A percentile compares a stretch with the other conserved stretches of the same genome.
These are phyloP conservation scores for Trichoderma asperelloides DNA, from an alignment of 495 filamentous ascomycete genomes.

Conservation along the genomic window DNA sequence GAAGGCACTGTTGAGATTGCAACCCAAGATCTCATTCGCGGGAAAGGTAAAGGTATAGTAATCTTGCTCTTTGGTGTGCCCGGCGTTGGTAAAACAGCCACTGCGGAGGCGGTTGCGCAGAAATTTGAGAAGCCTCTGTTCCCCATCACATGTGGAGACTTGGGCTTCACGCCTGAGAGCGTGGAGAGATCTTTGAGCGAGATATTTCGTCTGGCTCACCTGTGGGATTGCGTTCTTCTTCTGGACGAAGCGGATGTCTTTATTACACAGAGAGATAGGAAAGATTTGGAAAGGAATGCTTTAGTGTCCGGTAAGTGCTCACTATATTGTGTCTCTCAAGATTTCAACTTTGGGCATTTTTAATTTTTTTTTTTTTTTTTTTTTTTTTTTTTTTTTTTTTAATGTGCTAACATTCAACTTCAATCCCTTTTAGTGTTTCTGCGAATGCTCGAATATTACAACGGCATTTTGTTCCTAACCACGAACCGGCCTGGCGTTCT, in stretches of 20 bases:
- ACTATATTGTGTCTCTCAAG: background rate
- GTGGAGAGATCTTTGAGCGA: constrained; percentile 30
- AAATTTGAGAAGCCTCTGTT: constrained; percentile 33
- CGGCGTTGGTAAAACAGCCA: constrained; percentile 17
- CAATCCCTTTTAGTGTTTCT: constrained; percentile 32
- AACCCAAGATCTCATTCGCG: constrained; percentile 45
- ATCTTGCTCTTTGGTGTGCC: constrained; percentile 23
- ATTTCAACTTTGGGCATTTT: too few species aligned
- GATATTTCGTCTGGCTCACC: constrained; percentile 25
- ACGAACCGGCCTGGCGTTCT: constrained; percentile 43
- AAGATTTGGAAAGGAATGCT: constrained; percentile 33
- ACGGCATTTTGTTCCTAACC: constrained; percentile 46
- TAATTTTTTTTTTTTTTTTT: too few species aligned
- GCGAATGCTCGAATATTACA: constrained; percentile 47
- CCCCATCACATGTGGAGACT: constrained; percentile 36
- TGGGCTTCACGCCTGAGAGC: constrained; percentile 26
- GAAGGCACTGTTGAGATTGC: constrained; percentile 37
- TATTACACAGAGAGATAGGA: constrained; percentile 40
- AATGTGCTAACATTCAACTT: background rate
- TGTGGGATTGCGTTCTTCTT: constrained; percentile 41
- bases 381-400: too few species aligned
- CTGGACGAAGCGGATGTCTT: constrained; percentile 40
- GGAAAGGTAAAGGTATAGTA: constrained; percentile 47
- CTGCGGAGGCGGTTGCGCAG: constrained; percentile 29
- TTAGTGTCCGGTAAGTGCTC: constrained; percentile 29